Conservation (phyloP, 1,139 yeast species). For the Geotrichum candidum region DNA sequence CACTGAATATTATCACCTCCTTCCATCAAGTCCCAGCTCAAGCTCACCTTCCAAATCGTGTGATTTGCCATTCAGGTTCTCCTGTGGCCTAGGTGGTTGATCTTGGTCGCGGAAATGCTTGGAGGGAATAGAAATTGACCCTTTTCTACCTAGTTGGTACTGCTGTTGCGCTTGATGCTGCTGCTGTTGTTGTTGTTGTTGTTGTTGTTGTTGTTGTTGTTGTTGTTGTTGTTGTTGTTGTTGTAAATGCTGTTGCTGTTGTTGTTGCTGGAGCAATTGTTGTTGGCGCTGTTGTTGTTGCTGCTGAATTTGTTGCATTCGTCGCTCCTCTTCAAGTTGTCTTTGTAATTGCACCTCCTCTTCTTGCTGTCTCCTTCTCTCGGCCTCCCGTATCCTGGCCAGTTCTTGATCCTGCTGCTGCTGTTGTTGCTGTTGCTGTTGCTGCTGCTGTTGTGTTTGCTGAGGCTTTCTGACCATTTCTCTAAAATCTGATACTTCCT, state of each 20-base stretch:
- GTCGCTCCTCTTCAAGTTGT: constrained; percentile 21
- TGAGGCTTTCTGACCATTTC: constrained; percentile 67
- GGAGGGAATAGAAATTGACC: constrained; percentile 28
- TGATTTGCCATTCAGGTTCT: constrained; percentile 29
- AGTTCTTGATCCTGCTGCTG: constrained; percentile 21
- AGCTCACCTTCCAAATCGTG: constrained; percentile 48
- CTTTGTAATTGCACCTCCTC: constrained; percentile 18
- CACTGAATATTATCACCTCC: constrained; percentile 11
- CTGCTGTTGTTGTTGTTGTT: constrained; percentile 24
- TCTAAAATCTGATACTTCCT: constrained; percentile 75
- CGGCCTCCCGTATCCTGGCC: constrained; percentile 22
- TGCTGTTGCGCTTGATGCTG: constrained; percentile 26
- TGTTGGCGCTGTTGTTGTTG: constrained; percentile 23
- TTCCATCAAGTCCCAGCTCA: constrained; percentile 53
- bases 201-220: constrained; percentile 27
- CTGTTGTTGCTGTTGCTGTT: constrained; percentile 22
- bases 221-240: constrained; percentile 27
- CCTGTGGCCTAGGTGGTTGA: constrained; percentile 43
- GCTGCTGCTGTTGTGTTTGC: constrained; percentile 36
- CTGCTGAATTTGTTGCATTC: constrained; percentile 19
- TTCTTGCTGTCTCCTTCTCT: constrained; percentile 20
- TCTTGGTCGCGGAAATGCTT: constrained; percentile 39
- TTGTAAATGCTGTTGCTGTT: constrained; percentile 23
- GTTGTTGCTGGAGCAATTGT: constrained; percentile 28
- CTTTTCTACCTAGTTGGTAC: constrained; percentile 10